Evolutionary conservation across 371 early-diverging fungal species (phyloP), one percentile per base, ranked within the genome.

Genomic region (Entomophthora muscae): DNA sequence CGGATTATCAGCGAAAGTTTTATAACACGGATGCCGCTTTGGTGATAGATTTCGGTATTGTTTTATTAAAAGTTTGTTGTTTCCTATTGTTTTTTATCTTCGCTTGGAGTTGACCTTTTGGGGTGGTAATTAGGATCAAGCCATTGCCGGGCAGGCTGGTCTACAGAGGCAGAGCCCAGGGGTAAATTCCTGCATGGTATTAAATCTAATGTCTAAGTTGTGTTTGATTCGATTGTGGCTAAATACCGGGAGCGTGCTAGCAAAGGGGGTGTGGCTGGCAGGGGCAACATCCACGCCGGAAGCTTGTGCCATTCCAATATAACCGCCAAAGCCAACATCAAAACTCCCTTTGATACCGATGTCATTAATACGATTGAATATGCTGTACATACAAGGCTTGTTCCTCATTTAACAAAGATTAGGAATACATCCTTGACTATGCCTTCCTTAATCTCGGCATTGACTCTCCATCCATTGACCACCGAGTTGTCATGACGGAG

Each of bases 401-500:
- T 52, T 60, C 32, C 33, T 28, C 26, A 26, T 24, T 23, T 1
- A 42, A n/a, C 17, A 29, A 5, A 13, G 42, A 13, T 61, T 61
- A 85, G 86, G 93, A 93, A 73, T 70, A 76, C 23, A 75, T 88
- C 5, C 67, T 93, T 60, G 94, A 93, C 71, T 93, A 93, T 65
- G 79, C 85, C 1, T 90, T 93, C 66, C 66, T 81, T 10, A 82
- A 86, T 53, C 74, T 93, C 24, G 91, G 91, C 5, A 80, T 91
- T 55, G 78, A 81, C 53, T 75, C 82, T 2, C 77, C 77, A 10
- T 67, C 62, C 17, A 75, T 92, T 13, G 66, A 80, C 23, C 89
- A 90, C 70, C 90, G 91, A 0, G 70, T 94, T 27, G 73, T 94
- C 1, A 81, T 93, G 80, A 90, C 92, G 7, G 94, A 94, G 60